These are phyloP conservation scores for Xylaria sp. DNA, from an alignment of 2,329 filamentous ascomycete genomes.

Conservation along the genomic window DNA sequence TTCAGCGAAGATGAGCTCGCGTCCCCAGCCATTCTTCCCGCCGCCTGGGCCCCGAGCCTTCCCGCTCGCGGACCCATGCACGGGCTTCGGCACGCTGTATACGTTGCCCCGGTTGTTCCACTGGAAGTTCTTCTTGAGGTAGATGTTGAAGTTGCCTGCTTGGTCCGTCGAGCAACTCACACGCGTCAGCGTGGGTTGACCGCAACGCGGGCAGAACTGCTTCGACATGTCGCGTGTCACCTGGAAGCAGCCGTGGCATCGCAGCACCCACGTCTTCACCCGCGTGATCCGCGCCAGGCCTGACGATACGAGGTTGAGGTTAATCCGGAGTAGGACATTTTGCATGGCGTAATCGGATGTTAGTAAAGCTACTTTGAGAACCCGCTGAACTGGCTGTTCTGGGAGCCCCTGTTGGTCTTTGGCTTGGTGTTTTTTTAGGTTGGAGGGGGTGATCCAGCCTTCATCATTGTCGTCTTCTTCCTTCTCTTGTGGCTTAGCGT, in stretches of 20 bases:
- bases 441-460: constrained; percentile 94
- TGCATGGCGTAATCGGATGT: constrained; percentile 98
- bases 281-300: constrained; percentile 82
- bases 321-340: constrained; percentile 94
- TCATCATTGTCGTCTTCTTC: constrained; percentile 63
- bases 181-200: constrained; percentile 85
- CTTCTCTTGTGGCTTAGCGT: constrained; percentile 39
- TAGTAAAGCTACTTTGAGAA: constrained; percentile 88
- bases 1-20: constrained; percentile 84
- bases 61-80: constrained; percentile 82
- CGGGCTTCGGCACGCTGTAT: constrained; percentile 92
- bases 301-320: constrained; percentile 87
- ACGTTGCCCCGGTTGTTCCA: constrained; percentile 94
- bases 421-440: constrained; percentile 85
- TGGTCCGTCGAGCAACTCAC: constrained; percentile 87
- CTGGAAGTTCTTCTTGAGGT: constrained; percentile 94
- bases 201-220: constrained; percentile 94
- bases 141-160: constrained; percentile 82
- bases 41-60: constrained; percentile 74
- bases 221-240: constrained; percentile 84
- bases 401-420: constrained; percentile 67
- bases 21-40: constrained; percentile 89
- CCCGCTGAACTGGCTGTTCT: constrained; percentile 65
- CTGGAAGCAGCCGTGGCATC: constrained; percentile 94
- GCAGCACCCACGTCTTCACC: constrained; percentile 87